Percentiles rank a stretch among this genome's conserved stretches.
Conservation (phyloP, 2,329 filamentous ascomycete species). For the Neurospora sp. region DNA sequence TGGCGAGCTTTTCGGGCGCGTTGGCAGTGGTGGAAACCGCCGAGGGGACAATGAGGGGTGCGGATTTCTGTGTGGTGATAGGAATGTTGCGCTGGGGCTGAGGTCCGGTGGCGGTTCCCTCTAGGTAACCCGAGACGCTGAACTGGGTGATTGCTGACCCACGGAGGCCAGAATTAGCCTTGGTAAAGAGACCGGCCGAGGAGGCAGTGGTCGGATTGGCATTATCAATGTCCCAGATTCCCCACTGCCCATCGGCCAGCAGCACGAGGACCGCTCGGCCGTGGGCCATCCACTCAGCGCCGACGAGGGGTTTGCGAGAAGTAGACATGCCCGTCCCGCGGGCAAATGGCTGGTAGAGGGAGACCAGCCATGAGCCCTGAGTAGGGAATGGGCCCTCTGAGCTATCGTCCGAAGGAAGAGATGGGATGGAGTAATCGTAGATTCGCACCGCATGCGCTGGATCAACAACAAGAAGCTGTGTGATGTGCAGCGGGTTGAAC, state of each 20-base stretch:
- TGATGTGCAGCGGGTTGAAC: constrained; percentile 51
- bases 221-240: constrained; percentile 57
- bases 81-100: constrained; percentile 35
- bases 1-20: constrained; percentile 40
- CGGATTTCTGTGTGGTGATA: constrained; percentile 24
- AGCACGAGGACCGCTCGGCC: constrained; percentile 50
- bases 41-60: constrained; percentile 11
- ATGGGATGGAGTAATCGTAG: constrained; percentile 49
- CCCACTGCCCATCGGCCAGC: constrained; percentile 56
- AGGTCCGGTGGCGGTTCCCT: constrained; percentile 37
- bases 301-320: constrained; percentile 48
- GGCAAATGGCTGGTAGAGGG: constrained; percentile 48
- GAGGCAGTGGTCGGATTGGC: constrained; percentile 32
- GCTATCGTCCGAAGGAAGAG: constrained; percentile 41
- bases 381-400: constrained; percentile 41
- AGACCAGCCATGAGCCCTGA: constrained; percentile 56
- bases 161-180: constrained; percentile 40
- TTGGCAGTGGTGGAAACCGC: constrained; percentile 30
- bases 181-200: constrained; percentile 35
- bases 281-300: constrained; percentile 51
- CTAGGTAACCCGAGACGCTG: constrained; percentile 48
- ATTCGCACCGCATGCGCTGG: constrained; percentile 47
- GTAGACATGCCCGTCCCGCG: constrained; percentile 33
- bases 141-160: constrained; percentile 52
- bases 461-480: constrained; percentile 48